A percentile compares a stretch with the other conserved stretches of the same genome.
These are phyloP conservation scores for Salix koriyanagi DNA, from an alignment of 345 rosid genomes.

Conservation along the genomic window DNA sequence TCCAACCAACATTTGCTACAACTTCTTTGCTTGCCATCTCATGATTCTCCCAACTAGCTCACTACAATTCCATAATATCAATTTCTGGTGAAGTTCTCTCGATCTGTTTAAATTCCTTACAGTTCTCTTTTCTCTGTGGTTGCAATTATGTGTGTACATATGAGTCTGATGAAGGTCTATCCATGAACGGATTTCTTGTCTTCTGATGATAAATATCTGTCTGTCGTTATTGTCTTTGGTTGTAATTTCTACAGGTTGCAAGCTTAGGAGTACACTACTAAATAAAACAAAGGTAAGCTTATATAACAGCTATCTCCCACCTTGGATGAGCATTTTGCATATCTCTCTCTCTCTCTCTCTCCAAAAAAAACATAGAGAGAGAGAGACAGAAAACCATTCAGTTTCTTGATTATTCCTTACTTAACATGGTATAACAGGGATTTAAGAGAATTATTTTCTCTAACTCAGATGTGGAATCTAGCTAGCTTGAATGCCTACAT, in stretches of 20 bases:
- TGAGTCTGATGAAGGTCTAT: neutral
- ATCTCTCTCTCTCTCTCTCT: neutral
- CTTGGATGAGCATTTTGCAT: neutral
- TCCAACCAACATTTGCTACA: neutral
- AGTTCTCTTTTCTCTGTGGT: neutral
- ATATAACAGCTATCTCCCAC: neutral
- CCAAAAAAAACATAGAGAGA: neutral
- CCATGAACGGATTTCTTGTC: neutral
- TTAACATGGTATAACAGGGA: neutral
- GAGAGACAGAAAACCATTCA: neutral
- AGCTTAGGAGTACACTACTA: neutral
- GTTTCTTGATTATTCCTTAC: neutral
- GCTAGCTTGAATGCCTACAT: neutral
- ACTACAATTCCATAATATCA: neutral
- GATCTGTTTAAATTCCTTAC: neutral
- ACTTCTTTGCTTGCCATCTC: neutral
- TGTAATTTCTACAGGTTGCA: neutral
- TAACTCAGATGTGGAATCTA: neutral
- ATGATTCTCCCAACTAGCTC: neutral
- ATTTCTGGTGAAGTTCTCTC: neutral
- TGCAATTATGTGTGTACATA: neutral
- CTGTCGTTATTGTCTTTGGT: neutral
- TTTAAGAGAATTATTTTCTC: neutral
- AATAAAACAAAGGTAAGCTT: too few relatives aligned
- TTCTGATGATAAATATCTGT: neutral